A percentile compares a stretch with the other conserved stretches of the same genome.
Conservation (phyloP, 2,329 filamentous ascomycete species). For the Diaporthe ilicicola region DNA sequence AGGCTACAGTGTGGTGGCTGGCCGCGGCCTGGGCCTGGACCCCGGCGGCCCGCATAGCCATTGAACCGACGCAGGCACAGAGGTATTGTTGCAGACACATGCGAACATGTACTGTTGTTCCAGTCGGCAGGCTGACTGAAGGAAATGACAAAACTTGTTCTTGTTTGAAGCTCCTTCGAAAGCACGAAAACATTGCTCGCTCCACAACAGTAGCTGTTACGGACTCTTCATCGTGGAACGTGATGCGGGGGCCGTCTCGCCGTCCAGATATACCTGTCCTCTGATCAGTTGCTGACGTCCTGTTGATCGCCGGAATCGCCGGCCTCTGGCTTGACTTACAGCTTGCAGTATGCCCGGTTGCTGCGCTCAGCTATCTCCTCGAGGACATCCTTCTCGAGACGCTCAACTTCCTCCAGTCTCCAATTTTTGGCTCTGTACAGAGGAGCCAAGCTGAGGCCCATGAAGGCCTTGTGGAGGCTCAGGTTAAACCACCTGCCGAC, state of each 20-base stretch:
- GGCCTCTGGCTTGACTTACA: conserved; percentile 64
- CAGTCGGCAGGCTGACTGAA: not conserved
- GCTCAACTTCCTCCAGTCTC: conserved; percentile 68
- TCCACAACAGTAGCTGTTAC: not conserved
- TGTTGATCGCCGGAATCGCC: not conserved
- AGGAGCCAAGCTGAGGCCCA: conserved; percentile 77
- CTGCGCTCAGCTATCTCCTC: conserved; percentile 74
- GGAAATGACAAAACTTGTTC: not conserved
- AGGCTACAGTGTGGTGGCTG: conserved; percentile 16
- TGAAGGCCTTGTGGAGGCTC: conserved; percentile 75
- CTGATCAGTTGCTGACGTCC: conserved; percentile 3
- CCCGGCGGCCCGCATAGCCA: conserved; percentile 8
- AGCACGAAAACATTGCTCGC: conserved; percentile 6
- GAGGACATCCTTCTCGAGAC: conserved; percentile 69
- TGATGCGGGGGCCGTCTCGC: conserved; percentile 39
- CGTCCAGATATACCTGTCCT: conserved; percentile 46
- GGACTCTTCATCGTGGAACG: not conserved
- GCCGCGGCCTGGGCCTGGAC: conserved; percentile 13
- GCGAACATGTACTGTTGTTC: not conserved
- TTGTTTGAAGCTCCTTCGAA: not conserved
- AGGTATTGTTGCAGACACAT: not conserved
- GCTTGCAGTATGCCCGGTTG: conserved; percentile 76
- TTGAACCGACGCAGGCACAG: conserved; percentile 1
- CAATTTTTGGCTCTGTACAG: conserved; percentile 72
- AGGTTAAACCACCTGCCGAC: conserved; percentile 87